Conservation (phyloP, 2,329 filamentous ascomycete species). For the Cladophialophora psammophila region DNA sequence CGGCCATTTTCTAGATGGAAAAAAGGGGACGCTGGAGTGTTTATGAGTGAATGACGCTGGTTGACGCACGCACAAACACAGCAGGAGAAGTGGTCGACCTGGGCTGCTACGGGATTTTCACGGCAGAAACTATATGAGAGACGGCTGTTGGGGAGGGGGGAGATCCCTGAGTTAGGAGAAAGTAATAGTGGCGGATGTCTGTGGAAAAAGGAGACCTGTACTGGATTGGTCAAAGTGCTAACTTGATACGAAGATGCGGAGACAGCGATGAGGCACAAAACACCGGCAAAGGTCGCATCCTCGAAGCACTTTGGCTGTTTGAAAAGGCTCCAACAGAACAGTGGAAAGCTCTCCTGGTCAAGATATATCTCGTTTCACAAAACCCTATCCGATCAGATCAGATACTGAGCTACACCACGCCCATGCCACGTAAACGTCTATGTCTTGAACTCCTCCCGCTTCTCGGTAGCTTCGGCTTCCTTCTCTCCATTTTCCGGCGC, state of each 20-base stretch:
- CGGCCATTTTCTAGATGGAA: conserved; percentile 49
- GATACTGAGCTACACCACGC: too few species aligned
- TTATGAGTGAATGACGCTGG: too few species aligned
- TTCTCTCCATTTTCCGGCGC: background rate
- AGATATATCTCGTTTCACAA: too few species aligned
- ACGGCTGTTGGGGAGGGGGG: background rate
- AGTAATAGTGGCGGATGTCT: too few species aligned
- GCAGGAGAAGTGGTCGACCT: too few species aligned
- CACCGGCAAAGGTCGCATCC: background rate
- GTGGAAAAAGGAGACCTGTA: background rate
- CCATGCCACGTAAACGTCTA: background rate
- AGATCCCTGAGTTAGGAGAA: too few species aligned
- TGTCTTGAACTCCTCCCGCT: conserved; percentile 16
- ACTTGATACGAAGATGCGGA: background rate
- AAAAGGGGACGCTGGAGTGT: background rate
- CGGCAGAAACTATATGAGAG: background rate
- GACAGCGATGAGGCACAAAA: background rate
- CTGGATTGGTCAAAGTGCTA: background rate
- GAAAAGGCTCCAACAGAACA: background rate
- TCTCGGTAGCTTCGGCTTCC: background rate
- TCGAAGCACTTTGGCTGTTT: background rate
- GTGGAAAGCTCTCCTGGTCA: background rate
- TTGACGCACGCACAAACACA: too few species aligned
- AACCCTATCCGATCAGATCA: too few species aligned
- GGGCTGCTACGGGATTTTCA: too few species aligned